Evolutionary conservation across 805 yeast genomes (phyloP).

Genomic region (Pichia manshurica): DNA sequence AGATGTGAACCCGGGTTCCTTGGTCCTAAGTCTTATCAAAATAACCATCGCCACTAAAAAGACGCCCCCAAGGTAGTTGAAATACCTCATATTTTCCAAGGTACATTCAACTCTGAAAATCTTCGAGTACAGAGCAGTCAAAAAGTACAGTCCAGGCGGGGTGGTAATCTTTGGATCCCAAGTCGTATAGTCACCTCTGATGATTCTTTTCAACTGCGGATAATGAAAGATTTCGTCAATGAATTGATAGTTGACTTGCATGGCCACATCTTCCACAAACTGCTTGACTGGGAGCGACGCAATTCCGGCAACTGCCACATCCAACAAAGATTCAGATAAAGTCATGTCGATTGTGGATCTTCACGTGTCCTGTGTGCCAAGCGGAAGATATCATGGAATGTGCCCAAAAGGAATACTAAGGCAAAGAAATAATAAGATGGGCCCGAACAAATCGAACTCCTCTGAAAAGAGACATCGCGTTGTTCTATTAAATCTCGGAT

Average conservation of each 20-base stretch:
- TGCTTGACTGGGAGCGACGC: slow-evolving; percentile 17
- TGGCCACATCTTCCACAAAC: slow-evolving; percentile 19
- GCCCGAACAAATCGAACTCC: too few relatives aligned
- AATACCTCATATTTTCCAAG: slow-evolving; percentile 40
- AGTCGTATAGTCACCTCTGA: slow-evolving; percentile 49
- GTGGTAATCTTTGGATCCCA: slow-evolving; percentile 95
- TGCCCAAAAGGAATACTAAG: not conserved
- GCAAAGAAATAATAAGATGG: not conserved
- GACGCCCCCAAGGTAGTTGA: slow-evolving; percentile 65
- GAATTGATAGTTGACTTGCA: slow-evolving; percentile 29
- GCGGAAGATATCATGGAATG: too few relatives aligned
- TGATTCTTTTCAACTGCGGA: slow-evolving; percentile 67
- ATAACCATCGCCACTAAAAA: slow-evolving; percentile 30
- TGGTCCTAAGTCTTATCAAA: slow-evolving; percentile 13
- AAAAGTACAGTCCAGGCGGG: slow-evolving; percentile 82
- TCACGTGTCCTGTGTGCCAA: not conserved
- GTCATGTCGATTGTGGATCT: slow-evolving; percentile 9
- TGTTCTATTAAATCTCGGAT: too few relatives aligned
- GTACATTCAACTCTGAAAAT: slow-evolving; percentile 28
- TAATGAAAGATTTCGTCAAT: slow-evolving; percentile 85
- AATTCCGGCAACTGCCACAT: slow-evolving; percentile 12
- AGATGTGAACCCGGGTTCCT: slow-evolving; percentile 16
- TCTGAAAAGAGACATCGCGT: too few relatives aligned
- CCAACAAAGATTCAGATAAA: slow-evolving; percentile 14
- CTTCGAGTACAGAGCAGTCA: slow-evolving; percentile 37